Percentiles rank a stretch among this genome's conserved stretches.
These are phyloP conservation scores for Talaromyces proteolyticus DNA, from an alignment of 495 filamentous ascomycete genomes.

Conservation along the genomic window DNA sequence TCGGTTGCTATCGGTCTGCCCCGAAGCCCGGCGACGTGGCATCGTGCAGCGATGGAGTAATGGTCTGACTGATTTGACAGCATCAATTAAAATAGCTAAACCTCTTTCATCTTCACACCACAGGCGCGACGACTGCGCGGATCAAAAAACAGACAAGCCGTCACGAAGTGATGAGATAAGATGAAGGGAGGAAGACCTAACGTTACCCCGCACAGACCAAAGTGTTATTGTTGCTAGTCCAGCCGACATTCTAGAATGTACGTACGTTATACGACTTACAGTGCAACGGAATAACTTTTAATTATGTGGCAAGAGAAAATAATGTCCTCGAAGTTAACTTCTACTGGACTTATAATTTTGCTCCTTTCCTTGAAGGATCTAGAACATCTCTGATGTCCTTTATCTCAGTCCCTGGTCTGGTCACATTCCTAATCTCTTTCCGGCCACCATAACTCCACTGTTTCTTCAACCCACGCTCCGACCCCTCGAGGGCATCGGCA, in stretches of 20 bases:
- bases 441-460: slow-evolving; percentile 4
- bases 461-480: slow-evolving; percentile 1
- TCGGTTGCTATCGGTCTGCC: neutral
- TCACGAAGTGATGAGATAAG: no score
- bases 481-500: slow-evolving; percentile 1
- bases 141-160: no score
- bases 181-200: no score
- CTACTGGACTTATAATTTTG: neutral
- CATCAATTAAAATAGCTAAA: neutral
- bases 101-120: neutral
- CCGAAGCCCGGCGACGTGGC: neutral
- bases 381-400: slow-evolving; percentile 3
- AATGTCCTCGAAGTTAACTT: neutral
- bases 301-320: neutral
- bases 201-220: neutral
- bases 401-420: neutral
- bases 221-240: neutral
- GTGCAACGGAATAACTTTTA: neutral
- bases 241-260: neutral
- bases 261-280: neutral
- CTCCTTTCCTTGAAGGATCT: neutral
- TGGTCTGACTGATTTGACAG: no score
- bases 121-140: neutral
- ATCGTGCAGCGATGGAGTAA: neutral
- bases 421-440: slow-evolving; percentile 8